A percentile compares a stretch with the other conserved stretches of the same genome.
phyloP scores from a whole-genome alignment of 345 rosid species.

The Orychophragmus violaceus region DNA sequence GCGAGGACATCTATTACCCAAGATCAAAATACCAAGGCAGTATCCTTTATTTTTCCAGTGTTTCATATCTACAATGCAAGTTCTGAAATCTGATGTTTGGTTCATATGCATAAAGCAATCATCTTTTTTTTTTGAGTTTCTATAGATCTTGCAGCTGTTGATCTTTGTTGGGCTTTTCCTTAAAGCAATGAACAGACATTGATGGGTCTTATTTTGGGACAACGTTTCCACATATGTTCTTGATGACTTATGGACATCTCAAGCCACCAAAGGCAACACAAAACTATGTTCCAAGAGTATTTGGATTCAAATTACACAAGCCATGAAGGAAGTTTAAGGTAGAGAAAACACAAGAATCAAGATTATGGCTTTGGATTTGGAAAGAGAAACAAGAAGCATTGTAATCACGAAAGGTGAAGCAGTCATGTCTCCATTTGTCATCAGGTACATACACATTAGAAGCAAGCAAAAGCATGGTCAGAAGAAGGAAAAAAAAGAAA shows the following conservation, averaged over 20 bases:
- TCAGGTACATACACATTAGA: slow-evolving; percentile 17
- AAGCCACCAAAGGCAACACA: slow-evolving; percentile 78
- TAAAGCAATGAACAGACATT: slow-evolving; percentile 55
- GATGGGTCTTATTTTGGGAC: slow-evolving; percentile 97
- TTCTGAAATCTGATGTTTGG: neutral
- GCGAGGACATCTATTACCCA: slow-evolving; percentile 86
- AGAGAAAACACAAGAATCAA: neutral
- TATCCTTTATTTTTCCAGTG: slow-evolving; percentile 49
- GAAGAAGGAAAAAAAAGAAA: neutral
- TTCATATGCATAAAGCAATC: neutral
- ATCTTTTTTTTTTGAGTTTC: neutral
- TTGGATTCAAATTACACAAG: slow-evolving; percentile 88
- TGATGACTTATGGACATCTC: slow-evolving; percentile 84
- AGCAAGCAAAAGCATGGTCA: slow-evolving; percentile 11
- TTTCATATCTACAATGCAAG: neutral
- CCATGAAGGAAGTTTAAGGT: slow-evolving; percentile 25
- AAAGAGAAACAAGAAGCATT: slow-evolving; percentile 31
- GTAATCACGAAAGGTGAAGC: slow-evolving; percentile 11
- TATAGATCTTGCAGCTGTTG: neutral
- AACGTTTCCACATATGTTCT: slow-evolving; percentile 82
- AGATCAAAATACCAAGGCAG: slow-evolving; percentile 96
- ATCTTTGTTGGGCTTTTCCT: slow-evolving; percentile 27
- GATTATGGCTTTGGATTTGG: slow-evolving; percentile 1
- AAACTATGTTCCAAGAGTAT: slow-evolving; percentile 83
- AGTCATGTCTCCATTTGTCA: slow-evolving; percentile 5